Percentiles rank a stretch among this genome's conserved stretches.
These are phyloP conservation scores for Galium porrigens DNA, from an alignment of 305 asterid genomes.

Conservation along the genomic window DNA sequence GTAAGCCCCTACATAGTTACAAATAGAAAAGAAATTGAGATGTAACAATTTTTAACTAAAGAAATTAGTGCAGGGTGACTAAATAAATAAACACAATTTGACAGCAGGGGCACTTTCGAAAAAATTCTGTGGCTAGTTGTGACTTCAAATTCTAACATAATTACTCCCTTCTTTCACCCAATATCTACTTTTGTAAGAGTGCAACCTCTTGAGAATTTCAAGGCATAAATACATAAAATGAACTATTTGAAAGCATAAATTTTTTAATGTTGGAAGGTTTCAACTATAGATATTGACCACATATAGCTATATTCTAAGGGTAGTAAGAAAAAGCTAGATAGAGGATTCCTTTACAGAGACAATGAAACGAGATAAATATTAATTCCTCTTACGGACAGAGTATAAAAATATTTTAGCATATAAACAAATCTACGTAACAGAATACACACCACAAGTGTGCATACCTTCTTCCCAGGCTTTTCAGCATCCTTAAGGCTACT, in stretches of 20 bases:
- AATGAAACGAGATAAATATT: not conserved
- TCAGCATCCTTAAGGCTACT: constrained; percentile 20
- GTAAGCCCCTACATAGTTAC: constrained; percentile 22
- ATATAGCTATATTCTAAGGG: not conserved
- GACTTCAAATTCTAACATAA: not conserved
- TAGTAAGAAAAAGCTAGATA: not conserved
- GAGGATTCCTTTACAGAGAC: not conserved
- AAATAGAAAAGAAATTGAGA: not conserved
- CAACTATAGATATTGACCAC: not conserved
- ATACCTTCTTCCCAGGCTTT: constrained; percentile 22
- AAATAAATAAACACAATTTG: not conserved
- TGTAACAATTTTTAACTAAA: not conserved
- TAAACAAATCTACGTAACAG: not conserved
- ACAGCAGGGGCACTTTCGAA: constrained; percentile 3
- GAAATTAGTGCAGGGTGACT: not conserved
- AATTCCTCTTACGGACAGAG: not conserved
- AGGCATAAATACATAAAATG: not conserved
- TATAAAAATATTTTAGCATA: not conserved
- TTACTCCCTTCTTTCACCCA: not conserved
- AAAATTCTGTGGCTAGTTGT: not conserved
- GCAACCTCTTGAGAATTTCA: not conserved
- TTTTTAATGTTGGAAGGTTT: not conserved
- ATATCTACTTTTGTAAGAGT: not conserved
- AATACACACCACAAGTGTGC: constrained; percentile 8
- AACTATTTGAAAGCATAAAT: not conserved